phyloP scores from a whole-genome alignment of 2,329 filamentous ascomycete genomes.

The Pyrenochaeta sp. region DNA sequence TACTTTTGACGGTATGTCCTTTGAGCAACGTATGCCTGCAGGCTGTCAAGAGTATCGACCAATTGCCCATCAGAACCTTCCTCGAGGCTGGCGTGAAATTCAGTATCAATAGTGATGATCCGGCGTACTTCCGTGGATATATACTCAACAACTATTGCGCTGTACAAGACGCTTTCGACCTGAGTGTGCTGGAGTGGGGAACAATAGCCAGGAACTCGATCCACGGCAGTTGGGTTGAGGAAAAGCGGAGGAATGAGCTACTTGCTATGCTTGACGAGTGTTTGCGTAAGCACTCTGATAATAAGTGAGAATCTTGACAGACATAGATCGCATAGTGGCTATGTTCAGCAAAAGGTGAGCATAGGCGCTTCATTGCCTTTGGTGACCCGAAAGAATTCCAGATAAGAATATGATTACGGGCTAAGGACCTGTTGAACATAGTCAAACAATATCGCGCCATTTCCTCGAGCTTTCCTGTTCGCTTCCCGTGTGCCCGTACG shows the following conservation, averaged over 20 bases:
- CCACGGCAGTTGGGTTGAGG: conserved; percentile 73
- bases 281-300: conserved; percentile 18
- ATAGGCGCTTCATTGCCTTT: too few species aligned
- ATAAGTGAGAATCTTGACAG: too few species aligned
- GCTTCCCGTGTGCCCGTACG: neutral
- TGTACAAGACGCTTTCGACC: conserved; percentile 74
- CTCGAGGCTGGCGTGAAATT: conserved; percentile 71
- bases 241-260: conserved; percentile 69
- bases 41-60: conserved; percentile 55
- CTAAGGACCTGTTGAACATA: neutral
- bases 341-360: neutral
- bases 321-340: too few species aligned
- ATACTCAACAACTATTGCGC: conserved; percentile 78
- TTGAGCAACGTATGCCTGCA: conserved; percentile 74
- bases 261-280: conserved; percentile 40
- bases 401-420: too few species aligned
- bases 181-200: conserved; percentile 73
- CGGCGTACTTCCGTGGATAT: conserved; percentile 71
- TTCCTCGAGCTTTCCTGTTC: neutral
- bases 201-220: conserved; percentile 69
- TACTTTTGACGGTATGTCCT: conserved; percentile 76
- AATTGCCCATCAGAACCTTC: conserved; percentile 69
- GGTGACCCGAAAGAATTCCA: too few species aligned
- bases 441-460: neutral
- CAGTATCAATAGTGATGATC: conserved; percentile 69